Percentiles rank a stretch among this genome's conserved stretches.
Conservation (phyloP, 192 early-diverging fungal genomes). For the Entomortierella chlamydospora region DNA sequence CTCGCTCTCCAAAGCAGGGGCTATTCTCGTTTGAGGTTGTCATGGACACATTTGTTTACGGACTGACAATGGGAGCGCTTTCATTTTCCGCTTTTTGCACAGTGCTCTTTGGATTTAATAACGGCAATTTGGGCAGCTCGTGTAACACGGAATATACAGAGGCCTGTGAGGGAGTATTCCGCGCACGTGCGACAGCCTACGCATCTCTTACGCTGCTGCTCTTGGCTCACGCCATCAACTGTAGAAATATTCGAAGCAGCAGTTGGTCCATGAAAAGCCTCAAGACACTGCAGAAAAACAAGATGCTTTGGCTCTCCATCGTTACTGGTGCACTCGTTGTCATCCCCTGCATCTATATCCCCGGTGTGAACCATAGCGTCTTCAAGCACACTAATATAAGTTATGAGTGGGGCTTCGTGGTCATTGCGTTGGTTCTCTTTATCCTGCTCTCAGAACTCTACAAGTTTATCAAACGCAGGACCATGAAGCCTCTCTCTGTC, state of each 20-base stretch:
- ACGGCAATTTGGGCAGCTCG: constrained; percentile 66
- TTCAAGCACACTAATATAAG: constrained; percentile 43
- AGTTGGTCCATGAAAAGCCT: constrained; percentile 59
- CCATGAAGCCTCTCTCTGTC: constrained; percentile 39
- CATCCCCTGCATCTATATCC: constrained; percentile 36
- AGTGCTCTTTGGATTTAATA: constrained; percentile 71
- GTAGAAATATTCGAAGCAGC: constrained; percentile 73
- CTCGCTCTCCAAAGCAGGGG: constrained; percentile 68
- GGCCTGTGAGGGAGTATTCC: constrained; percentile 72
- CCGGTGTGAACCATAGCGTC: constrained; percentile 50
- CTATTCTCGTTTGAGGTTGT: constrained; percentile 77
- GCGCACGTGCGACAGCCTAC: constrained; percentile 79
- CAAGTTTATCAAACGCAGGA: constrained; percentile 49
- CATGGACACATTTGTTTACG: constrained; percentile 77
- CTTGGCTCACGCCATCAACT: constrained; percentile 83
- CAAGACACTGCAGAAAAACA: constrained; percentile 33
- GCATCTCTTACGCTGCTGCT: constrained; percentile 76
- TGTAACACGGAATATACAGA: constrained; percentile 59
- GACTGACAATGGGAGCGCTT: constrained; percentile 70
- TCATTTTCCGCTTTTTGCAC: constrained; percentile 73
- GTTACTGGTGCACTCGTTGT: constrained; percentile 61
- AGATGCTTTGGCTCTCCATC: constrained; percentile 62
- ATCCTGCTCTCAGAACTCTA: constrained; percentile 41
- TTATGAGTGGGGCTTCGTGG: constrained; percentile 44
- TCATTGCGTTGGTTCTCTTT: constrained; percentile 24